Conservation (phyloP, 257 asterid genomes). For the Solanum stenotomum region DNA sequence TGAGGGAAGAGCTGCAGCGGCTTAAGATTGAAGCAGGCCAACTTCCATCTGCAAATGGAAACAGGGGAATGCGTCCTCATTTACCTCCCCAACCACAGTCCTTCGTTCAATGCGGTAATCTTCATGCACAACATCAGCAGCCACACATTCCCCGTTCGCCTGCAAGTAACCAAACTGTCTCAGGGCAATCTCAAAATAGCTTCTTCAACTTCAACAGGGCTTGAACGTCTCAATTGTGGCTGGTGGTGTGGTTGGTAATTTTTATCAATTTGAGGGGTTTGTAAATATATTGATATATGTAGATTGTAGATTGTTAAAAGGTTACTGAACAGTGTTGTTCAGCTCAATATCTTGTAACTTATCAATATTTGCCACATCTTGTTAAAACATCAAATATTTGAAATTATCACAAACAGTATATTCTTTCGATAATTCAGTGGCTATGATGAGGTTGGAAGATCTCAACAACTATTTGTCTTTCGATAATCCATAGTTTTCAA, state of each 20-base stretch:
- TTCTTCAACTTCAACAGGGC: constrained; percentile 34
- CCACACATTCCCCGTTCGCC: constrained; percentile 23
- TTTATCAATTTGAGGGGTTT: neutral
- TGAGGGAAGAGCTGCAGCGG: constrained; percentile 78
- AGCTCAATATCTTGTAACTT: neutral
- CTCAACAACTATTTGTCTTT: neutral
- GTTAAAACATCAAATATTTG: neutral
- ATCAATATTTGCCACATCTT: neutral
- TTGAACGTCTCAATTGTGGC: constrained; percentile 3
- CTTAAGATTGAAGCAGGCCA: constrained; percentile 73
- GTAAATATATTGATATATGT: neutral
- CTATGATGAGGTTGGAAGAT: neutral
- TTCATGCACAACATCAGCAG: constrained; percentile 27
- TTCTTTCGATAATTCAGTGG: neutral
- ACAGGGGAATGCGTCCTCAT: constrained; percentile 27
- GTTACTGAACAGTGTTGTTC: neutral
- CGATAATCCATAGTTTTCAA: neutral
- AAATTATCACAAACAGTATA: neutral
- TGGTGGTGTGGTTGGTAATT: neutral
- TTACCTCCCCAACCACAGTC: constrained; percentile 35
- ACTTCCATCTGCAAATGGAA: constrained; percentile 36
- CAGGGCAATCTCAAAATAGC: constrained; percentile 28
- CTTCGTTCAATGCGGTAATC: constrained; percentile 31
- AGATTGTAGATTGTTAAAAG: neutral
- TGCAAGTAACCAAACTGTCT: constrained; percentile 15